Conservation (phyloP, 345 rosid genomes). For the Ceriops decandra region DNA sequence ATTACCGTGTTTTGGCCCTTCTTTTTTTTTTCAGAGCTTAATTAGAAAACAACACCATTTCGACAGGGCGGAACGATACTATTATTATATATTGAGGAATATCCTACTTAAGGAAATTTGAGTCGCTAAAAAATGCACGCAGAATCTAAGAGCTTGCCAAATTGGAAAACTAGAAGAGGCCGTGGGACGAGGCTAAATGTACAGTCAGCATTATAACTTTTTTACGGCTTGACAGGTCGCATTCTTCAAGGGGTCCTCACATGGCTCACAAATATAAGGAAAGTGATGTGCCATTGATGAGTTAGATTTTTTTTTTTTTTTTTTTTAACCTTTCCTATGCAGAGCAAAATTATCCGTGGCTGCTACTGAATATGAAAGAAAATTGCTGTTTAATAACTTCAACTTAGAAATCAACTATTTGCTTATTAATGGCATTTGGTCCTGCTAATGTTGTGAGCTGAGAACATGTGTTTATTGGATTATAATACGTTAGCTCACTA, state of each 20-base stretch:
- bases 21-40: not conserved
- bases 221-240: constrained; percentile 44
- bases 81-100: too few relatives aligned
- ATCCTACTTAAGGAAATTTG: too few relatives aligned
- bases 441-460: too few relatives aligned
- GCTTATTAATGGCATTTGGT: too few relatives aligned
- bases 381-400: too few relatives aligned
- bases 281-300: constrained; percentile 27
- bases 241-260: constrained; percentile 49
- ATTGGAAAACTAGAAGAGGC: constrained; percentile 4
- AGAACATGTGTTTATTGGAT: too few relatives aligned
- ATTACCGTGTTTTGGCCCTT: constrained; percentile 9
- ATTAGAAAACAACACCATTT: not conserved
- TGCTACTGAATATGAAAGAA: too few relatives aligned
- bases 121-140: too few relatives aligned
- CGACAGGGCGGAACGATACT: too few relatives aligned
- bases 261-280: constrained; percentile 49
- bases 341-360: too few relatives aligned
- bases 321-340: not conserved
- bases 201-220: constrained; percentile 24
- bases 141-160: not conserved
- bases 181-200: constrained; percentile 19
- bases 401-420: too few relatives aligned
- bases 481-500: too few relatives aligned
- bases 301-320: not conserved